Conservation (phyloP, 768 basidiomycete genomes). For the Hortiboletus flavorubellus region DNA sequence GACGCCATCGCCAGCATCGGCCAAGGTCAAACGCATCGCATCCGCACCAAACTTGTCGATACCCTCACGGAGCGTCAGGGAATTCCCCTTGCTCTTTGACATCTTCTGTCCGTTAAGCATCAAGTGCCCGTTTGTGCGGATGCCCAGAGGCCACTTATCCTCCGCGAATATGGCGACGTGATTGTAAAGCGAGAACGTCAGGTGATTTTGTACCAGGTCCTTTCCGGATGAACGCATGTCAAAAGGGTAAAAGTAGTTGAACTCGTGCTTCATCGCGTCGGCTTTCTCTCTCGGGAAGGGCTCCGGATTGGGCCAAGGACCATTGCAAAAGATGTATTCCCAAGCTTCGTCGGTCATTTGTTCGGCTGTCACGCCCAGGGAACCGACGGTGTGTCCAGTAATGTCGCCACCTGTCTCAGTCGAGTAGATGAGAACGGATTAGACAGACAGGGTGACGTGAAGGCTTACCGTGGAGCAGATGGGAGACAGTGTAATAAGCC, state of each 20-base stretch:
- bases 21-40: conserved; percentile 85
- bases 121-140: conserved; percentile 95
- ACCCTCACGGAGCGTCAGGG: conserved; percentile 83
- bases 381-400: conserved; percentile 75
- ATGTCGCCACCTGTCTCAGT: conserved; percentile 56
- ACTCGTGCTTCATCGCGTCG: conserved; percentile 84
- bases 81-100: conserved; percentile 97
- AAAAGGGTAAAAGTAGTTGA: conserved; percentile 96
- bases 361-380: conserved; percentile 79
- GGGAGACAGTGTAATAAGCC: conserved; percentile 94
- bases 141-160: conserved; percentile 85
- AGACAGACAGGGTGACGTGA: neutral
- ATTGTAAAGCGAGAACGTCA: conserved; percentile 92
- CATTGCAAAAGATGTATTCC: conserved; percentile 87
- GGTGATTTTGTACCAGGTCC: conserved; percentile 92
- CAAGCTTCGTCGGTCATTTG: conserved; percentile 98
- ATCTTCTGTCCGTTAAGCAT: conserved; percentile 99
- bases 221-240: conserved; percentile 98
- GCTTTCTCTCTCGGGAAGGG: conserved; percentile 73
- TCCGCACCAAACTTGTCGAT: conserved; percentile 97
- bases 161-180: conserved; percentile 91
- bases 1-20: conserved; percentile 95
- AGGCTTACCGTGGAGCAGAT: conserved; percentile 81
- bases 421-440: conserved; percentile 6
- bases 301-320: conserved; percentile 66